Conservation (phyloP, 441 rosid species). For the Lepidium campestre region DNA sequence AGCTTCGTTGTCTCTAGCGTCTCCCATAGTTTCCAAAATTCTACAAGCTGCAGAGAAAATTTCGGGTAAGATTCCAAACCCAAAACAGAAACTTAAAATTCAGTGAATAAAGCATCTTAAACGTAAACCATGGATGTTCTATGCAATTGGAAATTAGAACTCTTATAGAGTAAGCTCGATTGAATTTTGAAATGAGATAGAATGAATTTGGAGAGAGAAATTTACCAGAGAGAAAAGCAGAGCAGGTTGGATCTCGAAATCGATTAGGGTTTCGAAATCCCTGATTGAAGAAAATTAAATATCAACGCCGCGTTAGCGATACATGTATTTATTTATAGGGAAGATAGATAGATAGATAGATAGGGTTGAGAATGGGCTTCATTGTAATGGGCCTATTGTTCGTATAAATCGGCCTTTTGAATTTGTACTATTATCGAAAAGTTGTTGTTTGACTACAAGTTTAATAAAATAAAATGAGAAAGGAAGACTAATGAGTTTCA, state of each 20-base stretch:
- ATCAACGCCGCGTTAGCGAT: background rate
- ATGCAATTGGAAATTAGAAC: too few relatives aligned
- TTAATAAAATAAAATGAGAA: too few relatives aligned
- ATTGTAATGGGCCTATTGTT: too few relatives aligned
- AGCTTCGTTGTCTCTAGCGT: constrained; percentile 86
- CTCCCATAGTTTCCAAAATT: constrained; percentile 52
- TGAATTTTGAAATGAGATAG: background rate
- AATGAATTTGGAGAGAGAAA: too few relatives aligned
- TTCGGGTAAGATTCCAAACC: background rate
- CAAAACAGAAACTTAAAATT: background rate
- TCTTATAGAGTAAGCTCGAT: too few relatives aligned
- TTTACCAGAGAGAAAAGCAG: background rate
- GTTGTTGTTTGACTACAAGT: too few relatives aligned
- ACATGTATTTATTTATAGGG: background rate
- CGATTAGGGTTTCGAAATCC: background rate
- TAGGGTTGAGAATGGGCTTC: background rate
- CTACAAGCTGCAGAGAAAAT: constrained; percentile 11
- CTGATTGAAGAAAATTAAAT: background rate
- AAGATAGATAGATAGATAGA: background rate
- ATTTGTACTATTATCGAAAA: too few relatives aligned
- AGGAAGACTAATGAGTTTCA: too few relatives aligned
- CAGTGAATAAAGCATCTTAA: too few relatives aligned
- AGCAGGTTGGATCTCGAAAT: constrained; percentile 1
- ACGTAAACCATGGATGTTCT: too few relatives aligned
- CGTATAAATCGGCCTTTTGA: too few relatives aligned